These are phyloP conservation scores for Saccharomyces hybrid DNA, from an alignment of 1,139 yeast genomes.

Conservation along the genomic window DNA sequence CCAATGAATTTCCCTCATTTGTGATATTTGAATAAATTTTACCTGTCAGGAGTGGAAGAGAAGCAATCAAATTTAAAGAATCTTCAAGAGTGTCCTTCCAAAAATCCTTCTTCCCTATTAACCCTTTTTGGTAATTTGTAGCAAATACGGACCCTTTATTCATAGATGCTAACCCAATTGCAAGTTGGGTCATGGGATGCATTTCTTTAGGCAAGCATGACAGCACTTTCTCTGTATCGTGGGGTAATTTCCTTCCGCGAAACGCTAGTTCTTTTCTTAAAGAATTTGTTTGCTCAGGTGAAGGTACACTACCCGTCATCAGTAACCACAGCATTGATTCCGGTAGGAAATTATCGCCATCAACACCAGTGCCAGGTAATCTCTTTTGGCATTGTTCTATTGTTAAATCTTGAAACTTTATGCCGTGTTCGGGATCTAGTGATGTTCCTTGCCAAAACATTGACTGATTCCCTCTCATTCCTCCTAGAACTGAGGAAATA, in stretches of 20 bases:
- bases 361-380: slow-evolving; percentile 32
- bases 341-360: slow-evolving; percentile 51
- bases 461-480: slow-evolving; percentile 48
- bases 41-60: slow-evolving; percentile 87
- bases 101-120: slow-evolving; percentile 72
- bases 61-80: slow-evolving; percentile 79
- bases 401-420: slow-evolving; percentile 47
- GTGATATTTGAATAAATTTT: slow-evolving; percentile 88
- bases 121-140: slow-evolving; percentile 79
- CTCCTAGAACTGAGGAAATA: slow-evolving; percentile 42
- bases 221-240: slow-evolving; percentile 73
- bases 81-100: slow-evolving; percentile 94
- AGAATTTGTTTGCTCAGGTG: slow-evolving; percentile 65
- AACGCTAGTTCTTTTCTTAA: slow-evolving; percentile 79
- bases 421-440: slow-evolving; percentile 47
- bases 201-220: slow-evolving; percentile 78
- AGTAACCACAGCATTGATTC: slow-evolving; percentile 91
- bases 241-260: slow-evolving; percentile 70
- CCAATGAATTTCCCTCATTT: slow-evolving; percentile 72
- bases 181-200: slow-evolving; percentile 97
- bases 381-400: slow-evolving; percentile 44
- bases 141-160: slow-evolving; percentile 89
- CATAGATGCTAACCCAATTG: slow-evolving; percentile 86
- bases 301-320: slow-evolving; percentile 85
- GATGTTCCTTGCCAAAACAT: slow-evolving; percentile 50